Evolutionary conservation across 176 grass and related monocot species (phyloP).

Genomic region (Pontederia crassipes): DNA sequence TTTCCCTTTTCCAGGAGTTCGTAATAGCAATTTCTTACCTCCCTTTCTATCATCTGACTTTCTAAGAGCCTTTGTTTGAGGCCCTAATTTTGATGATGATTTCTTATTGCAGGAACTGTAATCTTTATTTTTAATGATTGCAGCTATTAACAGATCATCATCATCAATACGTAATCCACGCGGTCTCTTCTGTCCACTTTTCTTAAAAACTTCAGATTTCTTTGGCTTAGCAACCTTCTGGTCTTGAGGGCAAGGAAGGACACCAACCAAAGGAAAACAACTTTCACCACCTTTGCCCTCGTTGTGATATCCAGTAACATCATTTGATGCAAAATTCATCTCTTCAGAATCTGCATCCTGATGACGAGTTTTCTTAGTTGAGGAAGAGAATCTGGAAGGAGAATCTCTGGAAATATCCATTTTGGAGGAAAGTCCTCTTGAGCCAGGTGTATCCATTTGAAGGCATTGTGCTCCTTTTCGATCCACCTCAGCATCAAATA

Average conservation of each 20-base stretch:
- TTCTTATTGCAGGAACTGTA: slow-evolving; percentile 39
- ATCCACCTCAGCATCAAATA: background rate
- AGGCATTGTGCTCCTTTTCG: background rate
- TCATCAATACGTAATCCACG: slow-evolving; percentile 78
- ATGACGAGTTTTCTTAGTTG: background rate
- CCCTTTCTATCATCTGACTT: slow-evolving; percentile 46
- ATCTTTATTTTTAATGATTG: slow-evolving; percentile 92
- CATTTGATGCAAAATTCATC: slow-evolving; percentile 28
- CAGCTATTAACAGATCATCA: slow-evolving; percentile 85
- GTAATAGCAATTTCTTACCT: slow-evolving; percentile 29
- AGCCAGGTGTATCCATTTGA: background rate
- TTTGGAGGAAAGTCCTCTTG: background rate
- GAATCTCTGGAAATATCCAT: background rate
- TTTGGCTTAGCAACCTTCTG: slow-evolving; percentile 18
- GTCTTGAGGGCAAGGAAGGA: slow-evolving; percentile 18
- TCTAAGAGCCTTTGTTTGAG: slow-evolving; percentile 28
- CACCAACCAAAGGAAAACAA: slow-evolving; percentile 15
- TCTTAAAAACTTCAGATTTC: slow-evolving; percentile 28
- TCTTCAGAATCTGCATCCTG: slow-evolving; percentile 4
- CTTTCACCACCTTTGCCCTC: slow-evolving; percentile 20
- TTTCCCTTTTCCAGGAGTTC: slow-evolving; percentile 45
- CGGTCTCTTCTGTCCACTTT: slow-evolving; percentile 54
- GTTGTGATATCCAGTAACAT: slow-evolving; percentile 8
- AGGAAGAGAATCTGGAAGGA: background rate
- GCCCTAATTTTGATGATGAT: slow-evolving; percentile 28